phyloP scores from a whole-genome alignment of 805 yeast species.

The Torulaspora gathmanii region DNA sequence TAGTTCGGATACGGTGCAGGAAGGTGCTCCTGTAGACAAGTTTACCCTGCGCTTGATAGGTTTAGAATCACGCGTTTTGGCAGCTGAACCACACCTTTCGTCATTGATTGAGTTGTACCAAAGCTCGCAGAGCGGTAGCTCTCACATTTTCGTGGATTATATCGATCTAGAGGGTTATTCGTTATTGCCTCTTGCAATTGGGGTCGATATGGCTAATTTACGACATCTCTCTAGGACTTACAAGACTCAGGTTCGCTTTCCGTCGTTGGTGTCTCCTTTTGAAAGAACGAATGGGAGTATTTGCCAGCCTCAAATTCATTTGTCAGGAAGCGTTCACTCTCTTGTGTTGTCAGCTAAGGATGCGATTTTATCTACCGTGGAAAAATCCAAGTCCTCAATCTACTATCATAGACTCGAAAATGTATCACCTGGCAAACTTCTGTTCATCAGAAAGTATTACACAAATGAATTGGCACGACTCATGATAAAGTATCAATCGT shows the following conservation, averaged over 20 bases:
- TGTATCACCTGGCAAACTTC: slow-evolving; percentile 25
- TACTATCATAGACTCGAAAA: slow-evolving; percentile 20
- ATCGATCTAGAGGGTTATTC: slow-evolving; percentile 23
- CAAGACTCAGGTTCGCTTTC: slow-evolving; percentile 20
- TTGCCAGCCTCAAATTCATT: slow-evolving; percentile 14
- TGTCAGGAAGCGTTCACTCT: slow-evolving; percentile 22
- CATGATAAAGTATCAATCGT: slow-evolving; percentile 29
- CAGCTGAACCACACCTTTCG: slow-evolving; percentile 17
- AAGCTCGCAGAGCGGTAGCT: neutral
- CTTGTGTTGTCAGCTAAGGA: slow-evolving; percentile 20
- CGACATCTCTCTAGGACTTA: slow-evolving; percentile 15
- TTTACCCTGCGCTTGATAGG: slow-evolving; percentile 21
- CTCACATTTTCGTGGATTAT: slow-evolving; percentile 18
- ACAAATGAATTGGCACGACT: slow-evolving; percentile 19
- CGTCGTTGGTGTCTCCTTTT: slow-evolving; percentile 13
- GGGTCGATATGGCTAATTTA: slow-evolving; percentile 23
- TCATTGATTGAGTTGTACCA: slow-evolving; percentile 17
- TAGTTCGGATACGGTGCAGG: slow-evolving; percentile 1
- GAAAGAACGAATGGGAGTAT: neutral
- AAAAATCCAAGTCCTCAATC: slow-evolving; percentile 8
- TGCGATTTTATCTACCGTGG: slow-evolving; percentile 12
- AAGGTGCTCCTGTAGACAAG: neutral
- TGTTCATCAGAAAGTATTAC: slow-evolving; percentile 20
- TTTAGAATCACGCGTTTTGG: slow-evolving; percentile 14
- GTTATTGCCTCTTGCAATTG: slow-evolving; percentile 22